Evolutionary conservation across 2,329 filamentous ascomycete species (phyloP).

Genomic region (Dryadomyces sulphureus): DNA sequence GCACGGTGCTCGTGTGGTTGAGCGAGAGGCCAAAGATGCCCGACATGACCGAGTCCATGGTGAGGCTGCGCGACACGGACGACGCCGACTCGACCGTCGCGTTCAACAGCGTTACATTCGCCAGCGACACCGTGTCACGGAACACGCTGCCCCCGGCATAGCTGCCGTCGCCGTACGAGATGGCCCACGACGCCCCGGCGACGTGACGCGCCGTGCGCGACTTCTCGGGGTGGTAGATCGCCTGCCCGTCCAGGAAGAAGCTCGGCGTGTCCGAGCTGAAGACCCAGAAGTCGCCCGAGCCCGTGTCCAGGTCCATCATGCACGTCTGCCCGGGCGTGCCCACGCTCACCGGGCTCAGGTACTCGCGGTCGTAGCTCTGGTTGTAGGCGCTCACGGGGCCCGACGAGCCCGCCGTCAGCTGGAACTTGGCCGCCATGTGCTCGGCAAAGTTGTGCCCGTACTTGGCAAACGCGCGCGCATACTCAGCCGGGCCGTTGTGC

Average conservation of each 20-base stretch:
- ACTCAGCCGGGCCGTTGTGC: conserved; percentile 18
- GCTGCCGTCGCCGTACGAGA: conserved; percentile 31
- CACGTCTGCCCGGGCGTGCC: conserved; percentile 42
- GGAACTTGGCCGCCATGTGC: conserved; percentile 1
- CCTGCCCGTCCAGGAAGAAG: conserved; percentile 27
- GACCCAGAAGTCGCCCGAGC: conserved; percentile 46
- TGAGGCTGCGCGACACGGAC: conserved; percentile 21
- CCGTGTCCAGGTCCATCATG: conserved; percentile 57
- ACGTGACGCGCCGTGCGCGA: conserved; percentile 29
- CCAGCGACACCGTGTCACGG: conserved; percentile 32
- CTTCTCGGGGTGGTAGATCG: conserved; percentile 27
- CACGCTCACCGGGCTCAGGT: conserved; percentile 46
- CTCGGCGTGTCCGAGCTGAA: conserved; percentile 34
- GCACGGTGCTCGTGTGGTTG: conserved; percentile 27
- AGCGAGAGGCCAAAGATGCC: conserved; percentile 39
- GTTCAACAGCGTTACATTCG: conserved; percentile 25
- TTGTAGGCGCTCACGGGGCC: conserved; percentile 16
- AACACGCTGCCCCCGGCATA: conserved; percentile 33
- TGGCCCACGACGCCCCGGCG: conserved; percentile 30
- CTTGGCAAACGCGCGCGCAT: conserved; percentile 21
- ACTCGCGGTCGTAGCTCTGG: conserved; percentile 34
- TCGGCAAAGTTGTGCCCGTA: conserved; percentile 19
- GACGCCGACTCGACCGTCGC: conserved; percentile 35
- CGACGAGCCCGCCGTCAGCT: background rate
- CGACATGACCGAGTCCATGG: conserved; percentile 29